phyloP scores from a whole-genome alignment of 2,329 filamentous ascomycete genomes.

The Metarhizium anisopliae region DNA sequence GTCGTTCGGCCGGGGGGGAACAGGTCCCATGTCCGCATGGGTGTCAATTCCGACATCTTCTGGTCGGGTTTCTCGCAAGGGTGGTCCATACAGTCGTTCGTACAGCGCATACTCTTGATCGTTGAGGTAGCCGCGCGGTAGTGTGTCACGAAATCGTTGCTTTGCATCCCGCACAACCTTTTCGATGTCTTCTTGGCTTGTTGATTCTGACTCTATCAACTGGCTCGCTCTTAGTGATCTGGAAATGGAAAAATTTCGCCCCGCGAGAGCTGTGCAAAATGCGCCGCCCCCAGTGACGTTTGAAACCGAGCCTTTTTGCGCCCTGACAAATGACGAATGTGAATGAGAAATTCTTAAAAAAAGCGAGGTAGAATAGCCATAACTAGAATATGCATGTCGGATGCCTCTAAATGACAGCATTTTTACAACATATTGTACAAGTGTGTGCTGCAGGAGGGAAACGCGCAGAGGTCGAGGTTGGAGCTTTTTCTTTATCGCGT shows the following conservation, averaged over 20 bases:
- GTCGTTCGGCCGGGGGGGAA: constrained; percentile 15
- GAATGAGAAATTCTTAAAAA: not conserved
- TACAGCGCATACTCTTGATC: constrained; percentile 67
- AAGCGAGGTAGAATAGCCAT: constrained; percentile 11
- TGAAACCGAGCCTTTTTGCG: not conserved
- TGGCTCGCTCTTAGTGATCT: constrained; percentile 14
- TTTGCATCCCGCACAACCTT: constrained; percentile 60
- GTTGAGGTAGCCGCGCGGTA: constrained; percentile 64
- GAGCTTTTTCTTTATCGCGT: constrained; percentile 16
- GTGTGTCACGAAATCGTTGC: constrained; percentile 64
- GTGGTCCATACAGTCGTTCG: constrained; percentile 71
- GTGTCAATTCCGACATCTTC: constrained; percentile 48
- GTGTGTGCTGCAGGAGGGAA: constrained; percentile 4
- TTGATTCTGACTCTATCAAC: not conserved
- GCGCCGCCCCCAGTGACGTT: not conserved
- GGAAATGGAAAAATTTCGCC: constrained; percentile 21
- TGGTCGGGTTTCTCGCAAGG: constrained; percentile 50
- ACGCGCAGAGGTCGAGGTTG: constrained; percentile 6
- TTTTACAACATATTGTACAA: constrained; percentile 11
- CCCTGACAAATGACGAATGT: not conserved
- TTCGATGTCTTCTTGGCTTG: constrained; percentile 38
- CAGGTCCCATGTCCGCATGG: constrained; percentile 26
- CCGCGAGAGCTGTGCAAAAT: not conserved
- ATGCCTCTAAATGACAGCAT: constrained; percentile 27
- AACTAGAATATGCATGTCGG: constrained; percentile 23